Evolutionary conservation across 73 alveolate genomes (phyloP).

Genomic region (Symbiodinium natans): DNA sequence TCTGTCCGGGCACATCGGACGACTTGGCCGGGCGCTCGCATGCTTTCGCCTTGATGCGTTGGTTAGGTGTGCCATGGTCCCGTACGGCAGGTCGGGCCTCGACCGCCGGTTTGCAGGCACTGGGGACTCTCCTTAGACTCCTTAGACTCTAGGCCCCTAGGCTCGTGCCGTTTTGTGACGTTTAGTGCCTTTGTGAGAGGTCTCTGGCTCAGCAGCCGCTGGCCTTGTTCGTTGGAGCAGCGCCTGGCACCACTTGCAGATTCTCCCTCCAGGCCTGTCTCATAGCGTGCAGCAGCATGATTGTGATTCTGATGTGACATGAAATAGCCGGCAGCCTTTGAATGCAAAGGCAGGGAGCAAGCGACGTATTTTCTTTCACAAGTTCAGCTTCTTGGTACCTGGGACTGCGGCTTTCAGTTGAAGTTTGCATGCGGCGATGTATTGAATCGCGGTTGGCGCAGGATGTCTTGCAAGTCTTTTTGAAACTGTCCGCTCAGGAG

Average conservation of each 20-base stretch:
- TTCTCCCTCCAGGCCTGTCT: constrained; percentile 40
- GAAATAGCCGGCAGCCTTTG: neutral
- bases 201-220: constrained; percentile 32
- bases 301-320: neutral
- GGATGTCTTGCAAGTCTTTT: too few relatives aligned
- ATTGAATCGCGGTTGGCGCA: too few relatives aligned
- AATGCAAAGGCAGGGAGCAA: neutral
- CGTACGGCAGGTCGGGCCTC: neutral
- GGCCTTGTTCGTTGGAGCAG: constrained; percentile 33
- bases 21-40: neutral
- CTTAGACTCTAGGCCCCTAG: too few relatives aligned
- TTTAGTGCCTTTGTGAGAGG: neutral
- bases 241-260: neutral
- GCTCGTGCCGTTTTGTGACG: neutral
- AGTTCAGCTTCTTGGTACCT: neutral
- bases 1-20: neutral
- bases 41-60: too few relatives aligned
- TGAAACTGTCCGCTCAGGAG: neutral
- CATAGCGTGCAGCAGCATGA: neutral
- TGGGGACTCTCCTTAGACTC: neutral
- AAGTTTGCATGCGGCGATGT: too few relatives aligned
- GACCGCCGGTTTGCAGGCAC: neutral
- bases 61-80: too few relatives aligned
- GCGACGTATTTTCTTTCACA: neutral
- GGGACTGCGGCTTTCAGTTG: neutral